phyloP scores from a whole-genome alignment of 2,329 filamentous ascomycete species.

The Huntiella bhutanensis region DNA sequence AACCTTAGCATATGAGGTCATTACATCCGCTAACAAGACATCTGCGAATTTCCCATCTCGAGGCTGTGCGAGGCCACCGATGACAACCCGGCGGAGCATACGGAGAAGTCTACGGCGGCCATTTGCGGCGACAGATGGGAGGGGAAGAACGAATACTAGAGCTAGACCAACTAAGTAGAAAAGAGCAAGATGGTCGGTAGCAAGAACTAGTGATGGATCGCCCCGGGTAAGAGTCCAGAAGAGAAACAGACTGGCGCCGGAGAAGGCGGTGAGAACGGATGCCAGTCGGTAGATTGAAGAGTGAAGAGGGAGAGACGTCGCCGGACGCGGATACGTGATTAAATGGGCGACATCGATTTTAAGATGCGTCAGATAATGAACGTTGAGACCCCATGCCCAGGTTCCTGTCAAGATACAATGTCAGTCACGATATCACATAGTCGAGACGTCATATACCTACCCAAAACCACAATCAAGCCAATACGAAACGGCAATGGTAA shows the following conservation, averaged over 20 bases:
- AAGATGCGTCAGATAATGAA: conserved; percentile 62
- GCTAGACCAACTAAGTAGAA: conserved; percentile 58
- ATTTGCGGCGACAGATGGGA: conserved; percentile 45
- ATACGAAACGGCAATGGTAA: conserved; percentile 79
- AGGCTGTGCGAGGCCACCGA: conserved; percentile 72
- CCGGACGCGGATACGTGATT: conserved; percentile 70
- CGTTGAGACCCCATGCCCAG: conserved; percentile 88
- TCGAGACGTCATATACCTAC: conserved; percentile 29
- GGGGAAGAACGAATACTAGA: conserved; percentile 52
- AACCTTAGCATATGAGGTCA: conserved; percentile 89
- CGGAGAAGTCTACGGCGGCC: conserved; percentile 60
- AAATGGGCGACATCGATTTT: conserved; percentile 77
- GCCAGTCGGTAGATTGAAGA: conserved; percentile 74
- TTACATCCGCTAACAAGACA: conserved; percentile 67
- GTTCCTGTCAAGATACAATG: conserved; percentile 38
- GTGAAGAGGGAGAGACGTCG: conserved; percentile 56
- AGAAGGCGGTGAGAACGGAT: conserved; percentile 51
- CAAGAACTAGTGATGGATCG: conserved; percentile 47
- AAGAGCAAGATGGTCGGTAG: conserved; percentile 74
- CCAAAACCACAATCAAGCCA: conserved; percentile 66
- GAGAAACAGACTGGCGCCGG: conserved; percentile 50
- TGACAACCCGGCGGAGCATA: conserved; percentile 56
- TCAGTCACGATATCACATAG: neutral
- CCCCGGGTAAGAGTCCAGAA: conserved; percentile 74
- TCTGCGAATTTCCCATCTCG: conserved; percentile 90